Base-by-base conservation (phyloP, 306 rosid genomes). In the Sicyos baderoa region DNA sequence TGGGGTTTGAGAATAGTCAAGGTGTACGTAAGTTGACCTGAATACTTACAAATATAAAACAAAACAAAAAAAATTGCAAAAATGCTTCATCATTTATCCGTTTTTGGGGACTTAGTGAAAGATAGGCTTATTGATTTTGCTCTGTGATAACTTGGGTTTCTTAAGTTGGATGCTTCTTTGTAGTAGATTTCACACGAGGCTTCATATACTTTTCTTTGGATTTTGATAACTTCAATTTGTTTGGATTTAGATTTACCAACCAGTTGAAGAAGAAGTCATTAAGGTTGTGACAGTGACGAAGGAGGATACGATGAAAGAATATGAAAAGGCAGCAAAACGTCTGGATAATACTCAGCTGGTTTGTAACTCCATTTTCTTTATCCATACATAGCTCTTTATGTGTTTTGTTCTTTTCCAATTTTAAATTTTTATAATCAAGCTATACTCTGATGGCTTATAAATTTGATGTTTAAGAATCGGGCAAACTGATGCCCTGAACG, bases 281-380 rank as follows among this genome's bases (percentile, higher is more conserved):
- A 76, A 79, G 70, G 69, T 75, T 37, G 88, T 83, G 61, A 58
- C 70, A 16, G 86, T 86, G 76, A 79, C 95, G 2, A 84, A 86
- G 79, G 92, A 84, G 82, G 86, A 86, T 79, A 80, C 59, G 83
- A 70, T 83, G 77, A 87, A 81, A 79, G 96, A 86, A 67, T 87
- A 81, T 65, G 93, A 86, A 74, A 86, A 78, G 84, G 93, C 95
- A 5, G 95, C 93, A 5, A 64, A 79, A 13, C 87, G 85, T 23
- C 85, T 89, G 61, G 89, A 77, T 74, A 83, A 82, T 60, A 81
- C 91, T 58, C 86, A 79, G 75, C 87, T 91, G 97, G 97, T 91
- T 76, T 56, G 95, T 80, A 42, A 44, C 70, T 44, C 17, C 32
- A 9, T 0, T 10, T 19, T 32, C 37, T 64, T 64, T 64, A 10